Conservation (phyloP, 129 eudicot species). For the Helianthus tuberosus region DNA sequence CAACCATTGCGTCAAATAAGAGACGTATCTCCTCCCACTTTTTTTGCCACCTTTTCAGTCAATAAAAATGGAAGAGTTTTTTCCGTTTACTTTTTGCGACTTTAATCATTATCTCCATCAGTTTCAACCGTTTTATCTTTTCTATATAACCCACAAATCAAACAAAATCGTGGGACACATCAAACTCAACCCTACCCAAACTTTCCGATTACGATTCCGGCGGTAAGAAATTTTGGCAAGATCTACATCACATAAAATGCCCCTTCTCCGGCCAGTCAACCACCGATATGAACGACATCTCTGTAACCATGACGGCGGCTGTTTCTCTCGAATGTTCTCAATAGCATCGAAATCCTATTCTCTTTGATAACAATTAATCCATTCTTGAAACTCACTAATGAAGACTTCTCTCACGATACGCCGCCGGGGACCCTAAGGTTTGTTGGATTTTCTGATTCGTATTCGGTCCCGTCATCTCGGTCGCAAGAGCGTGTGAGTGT, state of each 20-base stretch:
- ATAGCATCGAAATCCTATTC: conserved; percentile 55
- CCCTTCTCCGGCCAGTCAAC: conserved; percentile 24
- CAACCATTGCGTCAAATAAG: no score
- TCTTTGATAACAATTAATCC: conserved; percentile 81
- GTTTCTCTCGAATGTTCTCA: conserved; percentile 39
- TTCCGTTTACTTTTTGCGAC: no score
- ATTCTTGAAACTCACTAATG: conserved; percentile 68
- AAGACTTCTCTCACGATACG: conserved; percentile 66
- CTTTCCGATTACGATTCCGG: no score
- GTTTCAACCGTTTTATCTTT: no score
- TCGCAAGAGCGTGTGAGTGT: conserved; percentile 77
- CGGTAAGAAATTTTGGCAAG: no score
- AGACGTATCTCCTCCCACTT: no score
- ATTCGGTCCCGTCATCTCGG: conserved; percentile 74
- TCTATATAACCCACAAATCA: no score
- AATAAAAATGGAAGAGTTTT: no score
- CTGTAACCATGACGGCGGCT: conserved; percentile 35
- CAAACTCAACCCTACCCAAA: no score
- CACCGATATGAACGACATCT: conserved; percentile 24
- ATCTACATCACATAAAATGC: conserved; percentile 48
- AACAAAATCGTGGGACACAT: no score
- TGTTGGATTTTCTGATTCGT: conserved; percentile 60
- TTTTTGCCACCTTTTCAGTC: no score
- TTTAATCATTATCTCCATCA: no score
- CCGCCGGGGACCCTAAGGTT: conserved; percentile 67